Evolutionary conservation across 2,329 filamentous ascomycete species (phyloP), one percentile per base, ranked within the genome.

Genomic region (Penicillium decumbens): DNA sequence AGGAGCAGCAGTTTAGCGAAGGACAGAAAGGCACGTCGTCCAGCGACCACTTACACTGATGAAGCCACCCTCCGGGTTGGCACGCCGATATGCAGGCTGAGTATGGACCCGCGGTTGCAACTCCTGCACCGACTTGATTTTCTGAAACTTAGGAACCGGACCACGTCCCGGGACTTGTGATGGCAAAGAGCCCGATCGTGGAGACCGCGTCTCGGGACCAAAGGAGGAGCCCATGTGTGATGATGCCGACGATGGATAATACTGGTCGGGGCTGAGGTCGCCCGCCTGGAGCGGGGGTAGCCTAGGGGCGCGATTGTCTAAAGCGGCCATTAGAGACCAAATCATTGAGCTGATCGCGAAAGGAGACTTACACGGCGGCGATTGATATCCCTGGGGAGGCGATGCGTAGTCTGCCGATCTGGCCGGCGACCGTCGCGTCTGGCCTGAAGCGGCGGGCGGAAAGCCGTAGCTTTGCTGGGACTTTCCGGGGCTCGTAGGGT

Each of bases 61-160:
- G 68, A 98, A 98, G 42, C 93, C 93, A 45, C 93, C 93, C 68
- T 98, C 93, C 1, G 93, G 93, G 62, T 95, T 95, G 47, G 93
- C 93, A 72, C 93, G 84, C 61, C 93, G 83, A 67, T 95, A 97
- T 1, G 89, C 82, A 47, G 93, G 93, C 67, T 98, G 93, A 18
- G 82, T 66, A 70, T 92, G 95, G 67, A 93, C 83, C 66, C 86
- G 88, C 38, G 91, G 89, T 54, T 85, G 82, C 61, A 98, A 73
- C 51, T 97, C 90, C 46, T 81, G 76, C 24, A 84, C 74, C 24
- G 82, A 82, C 54, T 85, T 80, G 61, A 95, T 78, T 69, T 88
- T 91, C 65, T 83, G 84, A 68, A 97, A 95, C 67, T 93, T 89
- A 39, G 92, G 93, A 43, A 95, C 88, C 6, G 87, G 84, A 10